Evolutionary conservation across 495 filamentous ascomycete genomes (phyloP), one percentile per base, ranked within the genome.

Genomic region (Neurospora terricola): DNA sequence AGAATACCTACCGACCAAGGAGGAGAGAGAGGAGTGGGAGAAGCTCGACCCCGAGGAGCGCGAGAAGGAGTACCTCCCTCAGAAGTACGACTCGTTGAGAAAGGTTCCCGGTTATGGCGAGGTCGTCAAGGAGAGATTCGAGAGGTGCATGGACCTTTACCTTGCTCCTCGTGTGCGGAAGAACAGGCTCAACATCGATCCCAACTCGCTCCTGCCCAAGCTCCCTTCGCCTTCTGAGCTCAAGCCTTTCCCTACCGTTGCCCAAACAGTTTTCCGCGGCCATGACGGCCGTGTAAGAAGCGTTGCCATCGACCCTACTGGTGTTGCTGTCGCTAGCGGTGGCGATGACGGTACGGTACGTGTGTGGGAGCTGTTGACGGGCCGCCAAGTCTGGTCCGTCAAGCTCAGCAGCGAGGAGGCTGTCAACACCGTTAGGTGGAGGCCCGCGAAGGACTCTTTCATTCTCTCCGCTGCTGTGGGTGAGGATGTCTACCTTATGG

Each of bases 171-270:
- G 96, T 75, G 90, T 98, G 72, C 90, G 96, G 71, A 90, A 94
- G 76, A 98, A 93, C 83, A 93, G 95, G 81, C 87, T 98, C 77
- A 97, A 98, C 82, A 98, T 99, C 77, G 96, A 99, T 76, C 96
- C 96, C 5, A 92, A 94, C 80, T 96, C 92, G 59, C 82, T 99
- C 42, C 88, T 99, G 43, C 96, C 96, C 34, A 98, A 98, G 79
- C 86, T 99, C 11, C 96, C 96, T n/a, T 91, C 90, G 73, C 96
- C 96, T 3, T 92, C 97, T 71, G 96, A 98, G 77, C 84, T 99
- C 66, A 90, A 91, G 76, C 96, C 96, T 4, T 99, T 98, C 86
- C 96, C 96, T 21, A 97, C 94, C 0, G 89, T 90, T 5, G 94
- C 91, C 72, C 90, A 92, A 27, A 92, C 92, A 1, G 85, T 97